Conservation (phyloP, 2,329 filamentous ascomycete species). For the Talaromyces sp. region DNA sequence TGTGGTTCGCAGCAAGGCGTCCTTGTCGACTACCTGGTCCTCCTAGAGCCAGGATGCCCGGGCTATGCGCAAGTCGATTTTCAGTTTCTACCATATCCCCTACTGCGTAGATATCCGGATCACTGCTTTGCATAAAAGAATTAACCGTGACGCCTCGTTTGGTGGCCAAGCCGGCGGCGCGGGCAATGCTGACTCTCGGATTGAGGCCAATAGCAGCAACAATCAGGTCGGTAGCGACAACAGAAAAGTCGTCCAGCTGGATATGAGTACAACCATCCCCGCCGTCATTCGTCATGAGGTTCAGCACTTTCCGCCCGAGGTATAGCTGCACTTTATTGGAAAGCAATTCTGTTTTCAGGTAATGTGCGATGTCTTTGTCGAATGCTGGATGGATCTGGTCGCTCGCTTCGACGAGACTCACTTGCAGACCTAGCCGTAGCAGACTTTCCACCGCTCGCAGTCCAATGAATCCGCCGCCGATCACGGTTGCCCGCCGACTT, state of each 20-base stretch:
- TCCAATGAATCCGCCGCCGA: constrained; percentile 4
- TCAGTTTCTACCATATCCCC: constrained; percentile 7
- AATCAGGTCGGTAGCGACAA: neutral
- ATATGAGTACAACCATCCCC: neutral
- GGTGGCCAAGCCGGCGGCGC: neutral
- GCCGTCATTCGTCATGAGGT: neutral
- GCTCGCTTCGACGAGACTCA: neutral
- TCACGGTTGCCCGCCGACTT: neutral
- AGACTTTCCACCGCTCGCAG: neutral
- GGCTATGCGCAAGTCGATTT: neutral
- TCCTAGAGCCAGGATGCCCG: neutral
- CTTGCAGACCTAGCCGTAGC: constrained; percentile 1
- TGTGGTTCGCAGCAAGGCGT: constrained; percentile 5
- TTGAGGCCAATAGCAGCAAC: constrained; percentile 6
- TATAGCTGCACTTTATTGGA: neutral
- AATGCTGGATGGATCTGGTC: constrained; percentile 2
- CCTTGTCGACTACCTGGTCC: constrained; percentile 7
- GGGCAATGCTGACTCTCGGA: constrained; percentile 4
- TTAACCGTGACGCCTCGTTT: constrained; percentile 4
- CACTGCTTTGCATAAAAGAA: constrained; percentile 7
- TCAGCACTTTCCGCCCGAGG: neutral
- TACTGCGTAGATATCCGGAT: constrained; percentile 7
- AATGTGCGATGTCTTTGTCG: constrained; percentile 2
- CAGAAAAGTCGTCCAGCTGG: neutral
- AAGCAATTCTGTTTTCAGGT: neutral